These are phyloP conservation scores for Astragalus membranaceus DNA, from an alignment of 306 rosid species.

Conservation along the genomic window DNA sequence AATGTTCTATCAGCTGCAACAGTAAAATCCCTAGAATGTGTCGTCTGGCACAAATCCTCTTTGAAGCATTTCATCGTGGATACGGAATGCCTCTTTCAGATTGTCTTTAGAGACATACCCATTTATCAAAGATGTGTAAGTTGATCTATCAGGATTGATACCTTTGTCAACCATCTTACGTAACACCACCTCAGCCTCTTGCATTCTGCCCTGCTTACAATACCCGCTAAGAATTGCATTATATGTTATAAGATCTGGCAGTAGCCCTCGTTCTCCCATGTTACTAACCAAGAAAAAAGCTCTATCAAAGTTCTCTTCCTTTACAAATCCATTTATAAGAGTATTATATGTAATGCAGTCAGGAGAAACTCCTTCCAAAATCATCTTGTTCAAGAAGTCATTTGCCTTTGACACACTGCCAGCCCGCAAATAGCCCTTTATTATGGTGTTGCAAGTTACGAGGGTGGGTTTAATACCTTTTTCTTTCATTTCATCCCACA, in stretches of 20 bases:
- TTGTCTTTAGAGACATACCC: slow-evolving; percentile 81
- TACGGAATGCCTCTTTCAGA: slow-evolving; percentile 73
- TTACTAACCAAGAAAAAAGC: slow-evolving; percentile 51
- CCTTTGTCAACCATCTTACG: slow-evolving; percentile 72
- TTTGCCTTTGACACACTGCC: slow-evolving; percentile 50
- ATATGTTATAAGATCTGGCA: slow-evolving; percentile 63
- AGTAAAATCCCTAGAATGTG: slow-evolving; percentile 39
- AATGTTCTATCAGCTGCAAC: slow-evolving; percentile 5
- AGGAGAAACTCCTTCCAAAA: slow-evolving; percentile 57
- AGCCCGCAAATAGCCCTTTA: slow-evolving; percentile 74
- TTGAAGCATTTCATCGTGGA: slow-evolving; percentile 90
- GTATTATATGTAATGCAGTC: slow-evolving; percentile 80
- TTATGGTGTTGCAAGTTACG: slow-evolving; percentile 64
- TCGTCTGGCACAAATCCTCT: slow-evolving; percentile 91
- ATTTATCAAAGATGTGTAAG: slow-evolving; percentile 68
- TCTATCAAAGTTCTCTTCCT: slow-evolving; percentile 59
- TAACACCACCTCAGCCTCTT: slow-evolving; percentile 67
- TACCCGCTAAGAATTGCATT: slow-evolving; percentile 65
- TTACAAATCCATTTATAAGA: slow-evolving; percentile 63
- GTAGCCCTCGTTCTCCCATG: slow-evolving; percentile 69
- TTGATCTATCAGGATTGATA: slow-evolving; percentile 66
- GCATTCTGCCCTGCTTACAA: slow-evolving; percentile 70
- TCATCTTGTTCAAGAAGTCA: slow-evolving; percentile 58
- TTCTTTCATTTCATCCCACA: slow-evolving; percentile 87
- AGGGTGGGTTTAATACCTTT: slow-evolving; percentile 59